These are phyloP conservation scores for Epichloe hybrida DNA, from an alignment of 2,329 filamentous ascomycete genomes.

Conservation along the genomic window DNA sequence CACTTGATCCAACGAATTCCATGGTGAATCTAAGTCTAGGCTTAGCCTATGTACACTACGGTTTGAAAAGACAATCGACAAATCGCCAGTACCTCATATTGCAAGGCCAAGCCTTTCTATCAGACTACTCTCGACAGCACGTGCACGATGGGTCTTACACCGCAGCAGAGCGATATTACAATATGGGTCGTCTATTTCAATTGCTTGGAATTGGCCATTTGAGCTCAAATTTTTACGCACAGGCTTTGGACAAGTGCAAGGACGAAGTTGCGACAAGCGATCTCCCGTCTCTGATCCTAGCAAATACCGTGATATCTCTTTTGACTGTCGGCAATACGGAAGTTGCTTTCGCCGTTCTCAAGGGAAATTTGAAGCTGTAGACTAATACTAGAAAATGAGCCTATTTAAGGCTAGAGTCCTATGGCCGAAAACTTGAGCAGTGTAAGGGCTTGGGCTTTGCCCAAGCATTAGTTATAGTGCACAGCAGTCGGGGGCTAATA, in stretches of 20 bases:
- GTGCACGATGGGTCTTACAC: slow-evolving; percentile 2
- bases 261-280: slow-evolving; percentile 7
- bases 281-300: slow-evolving; percentile 16
- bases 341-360: slow-evolving; percentile 16
- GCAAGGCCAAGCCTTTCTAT: slow-evolving; percentile 73
- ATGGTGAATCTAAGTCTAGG: slow-evolving; percentile 72
- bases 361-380: slow-evolving; percentile 14
- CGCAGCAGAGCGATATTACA: slow-evolving; percentile 23
- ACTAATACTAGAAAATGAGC: background rate
- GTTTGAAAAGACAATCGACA: slow-evolving; percentile 76
- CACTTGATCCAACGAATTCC: slow-evolving; percentile 62
- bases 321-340: slow-evolving; percentile 17
- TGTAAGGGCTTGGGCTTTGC: too few species aligned
- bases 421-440: too few species aligned
- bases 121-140: slow-evolving; percentile 17
- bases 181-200: slow-evolving; percentile 25
- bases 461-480: too few species aligned
- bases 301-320: slow-evolving; percentile 20
- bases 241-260: slow-evolving; percentile 15
- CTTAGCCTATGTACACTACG: slow-evolving; percentile 75
- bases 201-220: slow-evolving; percentile 30
- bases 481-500: too few species aligned
- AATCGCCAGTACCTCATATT: slow-evolving; percentile 81
- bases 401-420: too few species aligned
- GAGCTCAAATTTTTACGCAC: slow-evolving; percentile 56